These are phyloP conservation scores for Agapanthus africanus DNA, from an alignment of 106 monocot species.

Conservation along the genomic window DNA sequence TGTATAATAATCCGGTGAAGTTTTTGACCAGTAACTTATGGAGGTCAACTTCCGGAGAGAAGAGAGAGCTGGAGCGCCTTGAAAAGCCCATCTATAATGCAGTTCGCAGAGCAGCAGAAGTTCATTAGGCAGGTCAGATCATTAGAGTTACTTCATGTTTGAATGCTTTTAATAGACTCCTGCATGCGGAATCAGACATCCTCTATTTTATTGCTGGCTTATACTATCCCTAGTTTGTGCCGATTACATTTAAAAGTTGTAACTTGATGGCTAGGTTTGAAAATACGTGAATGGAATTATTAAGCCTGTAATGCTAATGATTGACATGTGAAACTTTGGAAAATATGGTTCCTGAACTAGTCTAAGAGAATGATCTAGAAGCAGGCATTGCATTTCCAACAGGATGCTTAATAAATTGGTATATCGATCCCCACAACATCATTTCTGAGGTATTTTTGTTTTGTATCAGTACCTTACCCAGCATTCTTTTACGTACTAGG, in stretches of 20 bases:
- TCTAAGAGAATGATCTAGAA: slow-evolving; percentile 89
- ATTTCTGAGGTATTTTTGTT: not conserved
- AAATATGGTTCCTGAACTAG: slow-evolving; percentile 77
- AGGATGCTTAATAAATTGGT: slow-evolving; percentile 95
- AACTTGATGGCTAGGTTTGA: slow-evolving; percentile 50
- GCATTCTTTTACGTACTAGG: slow-evolving; percentile 33
- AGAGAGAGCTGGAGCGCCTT: slow-evolving; percentile 81
- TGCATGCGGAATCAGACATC: too few species aligned
- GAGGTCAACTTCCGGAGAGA: slow-evolving; percentile 92
- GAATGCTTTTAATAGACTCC: too few species aligned
- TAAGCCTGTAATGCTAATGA: slow-evolving; percentile 92
- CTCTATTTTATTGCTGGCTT: too few species aligned
- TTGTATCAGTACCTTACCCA: not conserved
- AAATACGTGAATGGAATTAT: slow-evolving; percentile 72
- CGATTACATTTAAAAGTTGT: too few species aligned
- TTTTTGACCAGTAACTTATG: slow-evolving; percentile 62
- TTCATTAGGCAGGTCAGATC: slow-evolving; percentile 66
- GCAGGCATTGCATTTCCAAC: slow-evolving; percentile 99
- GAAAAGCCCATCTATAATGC: slow-evolving; percentile 81
- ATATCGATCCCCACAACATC: not conserved
- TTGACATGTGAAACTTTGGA: slow-evolving; percentile 95
- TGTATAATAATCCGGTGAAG: too few species aligned
- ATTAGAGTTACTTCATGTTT: too few species aligned
- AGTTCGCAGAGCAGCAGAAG: slow-evolving; percentile 96
- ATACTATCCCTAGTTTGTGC: too few species aligned